Evolutionary conservation across 2,329 filamentous ascomycete species (phyloP), one percentile per base, ranked within the genome.

Genomic region (Alternaria postmessia): DNA sequence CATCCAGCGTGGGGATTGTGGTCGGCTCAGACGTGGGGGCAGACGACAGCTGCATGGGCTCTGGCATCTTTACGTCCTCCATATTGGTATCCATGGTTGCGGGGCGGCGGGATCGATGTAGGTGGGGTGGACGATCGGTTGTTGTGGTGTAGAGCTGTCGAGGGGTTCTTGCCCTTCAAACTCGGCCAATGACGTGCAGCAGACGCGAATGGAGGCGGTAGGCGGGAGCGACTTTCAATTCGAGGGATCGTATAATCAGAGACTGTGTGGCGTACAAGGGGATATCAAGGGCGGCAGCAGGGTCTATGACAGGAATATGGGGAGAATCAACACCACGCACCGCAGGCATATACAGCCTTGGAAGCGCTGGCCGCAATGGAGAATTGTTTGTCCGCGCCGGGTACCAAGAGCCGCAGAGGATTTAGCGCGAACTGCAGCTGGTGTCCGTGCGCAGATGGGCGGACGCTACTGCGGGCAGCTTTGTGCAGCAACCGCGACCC

Each of bases 31-130:
- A 86, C 57, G 88, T 84, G 51, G 93, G 88, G 61, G 91, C 88
- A 72, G 81, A 80, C 57, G 81, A 80, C 69, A 97, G 82, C 77
- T 91, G 91, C 78, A 92, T 87, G 68, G 88, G 87, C 78, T 91
- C 89, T 80, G 93, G 91, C 75, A 91, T 89, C 82, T 94, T 92
- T 73, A 96, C 93, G 80, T 99, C 95, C 85, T 97, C 94, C 95
- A 99, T 99, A 82, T 96, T 97, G 77, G 93, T 96, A 82, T 99
- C 94, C 93, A 97, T 97, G 68, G 75, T 87, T 51, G 82, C 81
- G 58, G 66, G 53, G 60, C 57, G 54, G 58, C 54, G 57, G 62
- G 57, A 61, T 52, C 44, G 64, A 63, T 55, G 63, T 64, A 64
- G 66, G 64, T 67, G 63, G 63, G 66, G 59, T 62, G 66, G 67